Evolutionary conservation across 768 basidiomycete genomes (phyloP).

Genomic region (Boletus huronensis): DNA sequence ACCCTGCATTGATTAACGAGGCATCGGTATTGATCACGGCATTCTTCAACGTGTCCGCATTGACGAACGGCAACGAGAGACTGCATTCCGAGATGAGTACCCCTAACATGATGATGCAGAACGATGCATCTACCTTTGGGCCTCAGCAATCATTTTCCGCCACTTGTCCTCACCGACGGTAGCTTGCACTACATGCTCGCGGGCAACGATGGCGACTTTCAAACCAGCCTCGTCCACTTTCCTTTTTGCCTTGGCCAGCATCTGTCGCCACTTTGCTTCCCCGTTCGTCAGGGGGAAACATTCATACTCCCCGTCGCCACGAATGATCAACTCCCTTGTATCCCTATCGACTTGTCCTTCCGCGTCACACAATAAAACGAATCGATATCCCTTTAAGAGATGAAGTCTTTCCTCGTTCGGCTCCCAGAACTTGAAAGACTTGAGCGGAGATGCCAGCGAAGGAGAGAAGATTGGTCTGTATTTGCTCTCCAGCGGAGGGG

Average conservation of each 20-base stretch:
- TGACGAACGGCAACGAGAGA: constrained; percentile 41
- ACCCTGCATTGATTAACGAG: constrained; percentile 29
- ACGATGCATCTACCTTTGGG: constrained; percentile 41
- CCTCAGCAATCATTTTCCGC: constrained; percentile 49
- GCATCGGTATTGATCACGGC: constrained; percentile 41
- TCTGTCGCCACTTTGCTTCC: constrained; percentile 46
- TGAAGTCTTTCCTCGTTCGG: constrained; percentile 60
- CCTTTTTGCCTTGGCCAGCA: constrained; percentile 49
- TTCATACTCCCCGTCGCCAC: constrained; percentile 62
- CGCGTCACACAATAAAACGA: constrained; percentile 59
- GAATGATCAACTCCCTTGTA: constrained; percentile 50
- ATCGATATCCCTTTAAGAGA: constrained; percentile 51
- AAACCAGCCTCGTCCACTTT: constrained; percentile 44
- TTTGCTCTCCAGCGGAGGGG: constrained; percentile 49
- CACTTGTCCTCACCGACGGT: constrained; percentile 55
- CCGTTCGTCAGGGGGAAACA: constrained; percentile 53
- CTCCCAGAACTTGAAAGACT: constrained; percentile 58
- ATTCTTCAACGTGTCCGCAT: constrained; percentile 48
- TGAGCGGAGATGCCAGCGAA: constrained; percentile 44
- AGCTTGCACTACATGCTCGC: constrained; percentile 42
- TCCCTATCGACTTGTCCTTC: constrained; percentile 46
- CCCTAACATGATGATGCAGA: neutral
- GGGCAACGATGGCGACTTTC: constrained; percentile 51
- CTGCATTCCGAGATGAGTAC: constrained; percentile 26
- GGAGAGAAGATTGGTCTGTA: constrained; percentile 58